Evolutionary conservation across 2,329 filamentous ascomycete species (phyloP).

Genomic region (Colletotrichum horii): DNA sequence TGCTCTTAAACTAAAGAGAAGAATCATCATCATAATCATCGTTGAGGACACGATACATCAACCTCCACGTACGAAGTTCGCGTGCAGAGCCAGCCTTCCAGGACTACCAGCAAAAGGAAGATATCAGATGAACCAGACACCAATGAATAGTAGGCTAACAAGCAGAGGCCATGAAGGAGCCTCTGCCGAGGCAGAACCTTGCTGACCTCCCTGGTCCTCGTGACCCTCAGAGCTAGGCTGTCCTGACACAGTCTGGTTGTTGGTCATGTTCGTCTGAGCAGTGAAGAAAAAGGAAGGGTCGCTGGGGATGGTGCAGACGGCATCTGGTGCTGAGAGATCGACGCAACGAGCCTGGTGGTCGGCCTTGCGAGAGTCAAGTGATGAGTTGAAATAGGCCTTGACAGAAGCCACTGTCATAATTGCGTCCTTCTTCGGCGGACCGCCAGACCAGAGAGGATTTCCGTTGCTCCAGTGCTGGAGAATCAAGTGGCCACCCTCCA

Average conservation of each 20-base stretch:
- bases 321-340: slow-evolving; percentile 37
- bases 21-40: neutral
- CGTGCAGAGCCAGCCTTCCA: neutral
- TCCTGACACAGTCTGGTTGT: slow-evolving; percentile 49
- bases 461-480: slow-evolving; percentile 83
- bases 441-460: slow-evolving; percentile 72
- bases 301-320: slow-evolving; percentile 58
- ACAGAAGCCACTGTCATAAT: slow-evolving; percentile 71
- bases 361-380: slow-evolving; percentile 41
- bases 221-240: neutral
- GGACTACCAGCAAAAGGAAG: neutral
- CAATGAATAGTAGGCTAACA: neutral
- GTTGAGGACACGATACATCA: neutral
- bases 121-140: neutral
- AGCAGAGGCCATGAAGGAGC: neutral
- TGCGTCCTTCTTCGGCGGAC: slow-evolving; percentile 69
- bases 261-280: slow-evolving; percentile 48
- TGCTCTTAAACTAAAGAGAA: neutral
- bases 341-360: slow-evolving; percentile 45
- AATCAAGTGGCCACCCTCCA: slow-evolving; percentile 67
- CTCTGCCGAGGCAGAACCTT: neutral
- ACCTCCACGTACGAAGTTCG: neutral
- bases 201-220: neutral
- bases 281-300: slow-evolving; percentile 55
- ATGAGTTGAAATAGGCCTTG: slow-evolving; percentile 82